Evolutionary conservation across 257 asterid species (phyloP).

Genomic region (Solanum okadae): DNA sequence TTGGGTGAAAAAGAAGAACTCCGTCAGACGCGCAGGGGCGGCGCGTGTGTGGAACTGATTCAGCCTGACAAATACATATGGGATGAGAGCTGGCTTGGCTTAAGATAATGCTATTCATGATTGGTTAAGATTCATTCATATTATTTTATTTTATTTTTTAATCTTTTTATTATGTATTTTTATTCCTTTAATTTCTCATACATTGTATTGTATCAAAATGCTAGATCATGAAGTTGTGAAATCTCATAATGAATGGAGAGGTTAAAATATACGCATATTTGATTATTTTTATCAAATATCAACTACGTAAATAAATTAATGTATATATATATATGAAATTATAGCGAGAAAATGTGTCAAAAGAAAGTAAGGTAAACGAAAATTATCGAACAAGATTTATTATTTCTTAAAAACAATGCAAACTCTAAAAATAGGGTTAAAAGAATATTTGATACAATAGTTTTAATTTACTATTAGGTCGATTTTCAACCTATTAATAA

Average conservation of each 20-base stretch:
- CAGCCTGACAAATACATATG: constrained; percentile 8
- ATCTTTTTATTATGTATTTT: background rate
- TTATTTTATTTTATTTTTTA: background rate
- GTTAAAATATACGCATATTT: too few relatives aligned
- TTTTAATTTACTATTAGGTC: too few relatives aligned
- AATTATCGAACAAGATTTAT: too few relatives aligned
- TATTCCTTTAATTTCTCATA: background rate
- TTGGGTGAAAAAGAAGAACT: background rate
- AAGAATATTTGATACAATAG: too few relatives aligned
- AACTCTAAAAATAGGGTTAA: background rate
- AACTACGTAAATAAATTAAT: too few relatives aligned
- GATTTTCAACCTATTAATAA: too few relatives aligned
- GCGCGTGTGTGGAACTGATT: background rate
- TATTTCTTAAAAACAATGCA: background rate
- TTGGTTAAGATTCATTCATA: background rate
- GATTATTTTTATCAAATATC: too few relatives aligned
- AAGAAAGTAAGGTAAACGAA: background rate
- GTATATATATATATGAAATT: too few relatives aligned
- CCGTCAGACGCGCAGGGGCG: background rate
- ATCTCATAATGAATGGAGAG: too few relatives aligned
- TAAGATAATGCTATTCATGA: background rate
- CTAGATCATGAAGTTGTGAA: background rate
- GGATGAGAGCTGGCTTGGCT: constrained; percentile 1
- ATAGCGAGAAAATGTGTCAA: too few relatives aligned
- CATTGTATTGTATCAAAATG: background rate